Evolutionary conservation across 202 grass and related monocot species (phyloP).

Genomic region (Elaeis oleifera): DNA sequence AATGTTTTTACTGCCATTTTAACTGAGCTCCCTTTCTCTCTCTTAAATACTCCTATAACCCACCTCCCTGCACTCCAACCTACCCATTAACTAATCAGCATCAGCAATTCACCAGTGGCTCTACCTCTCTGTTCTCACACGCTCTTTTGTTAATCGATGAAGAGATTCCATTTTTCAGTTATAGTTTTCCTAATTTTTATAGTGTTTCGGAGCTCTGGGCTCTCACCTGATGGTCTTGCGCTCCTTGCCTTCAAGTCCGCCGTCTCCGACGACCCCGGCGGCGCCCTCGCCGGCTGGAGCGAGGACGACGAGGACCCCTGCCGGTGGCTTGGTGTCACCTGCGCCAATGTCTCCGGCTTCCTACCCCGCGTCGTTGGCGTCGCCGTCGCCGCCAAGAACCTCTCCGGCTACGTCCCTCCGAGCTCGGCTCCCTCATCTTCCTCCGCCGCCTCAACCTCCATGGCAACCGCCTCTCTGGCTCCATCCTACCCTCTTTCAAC

Average conservation of each 20-base stretch:
- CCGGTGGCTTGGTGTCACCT: constrained; percentile 8
- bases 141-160: too few relatives aligned
- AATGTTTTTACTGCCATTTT: too few relatives aligned
- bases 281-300: constrained; percentile 1
- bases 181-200: not conserved
- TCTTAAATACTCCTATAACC: too few relatives aligned
- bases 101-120: too few relatives aligned
- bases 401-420: constrained; percentile 5
- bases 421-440: constrained; percentile 5
- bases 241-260: constrained; percentile 12
- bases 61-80: too few relatives aligned
- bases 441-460: constrained; percentile 23
- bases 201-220: not conserved
- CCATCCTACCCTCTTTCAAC: not conserved
- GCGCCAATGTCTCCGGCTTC: constrained; percentile 12
- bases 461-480: constrained; percentile 4
- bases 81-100: too few relatives aligned
- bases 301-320: constrained; percentile 4
- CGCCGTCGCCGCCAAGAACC: constrained; percentile 11
- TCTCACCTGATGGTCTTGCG: not conserved
- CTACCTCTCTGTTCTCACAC: too few relatives aligned
- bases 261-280: constrained; percentile 16
- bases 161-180: not conserved
- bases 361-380: constrained; percentile 14
- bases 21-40: too few relatives aligned